Conservation (phyloP, 2,329 filamentous ascomycete species). For the Colletotrichum sansevieriae region DNA sequence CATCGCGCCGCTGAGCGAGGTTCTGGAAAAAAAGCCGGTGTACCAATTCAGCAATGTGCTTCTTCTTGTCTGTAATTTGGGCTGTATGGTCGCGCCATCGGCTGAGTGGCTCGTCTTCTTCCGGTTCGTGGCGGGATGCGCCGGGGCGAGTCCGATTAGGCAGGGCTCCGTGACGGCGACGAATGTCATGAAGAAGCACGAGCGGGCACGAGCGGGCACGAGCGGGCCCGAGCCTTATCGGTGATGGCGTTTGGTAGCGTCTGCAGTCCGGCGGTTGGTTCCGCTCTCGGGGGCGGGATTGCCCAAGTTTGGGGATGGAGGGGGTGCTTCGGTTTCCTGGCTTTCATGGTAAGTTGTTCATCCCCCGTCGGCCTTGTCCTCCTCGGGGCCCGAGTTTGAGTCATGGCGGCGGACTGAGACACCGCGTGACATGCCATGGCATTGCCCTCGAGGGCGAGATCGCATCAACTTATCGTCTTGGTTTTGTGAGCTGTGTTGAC, state of each 20-base stretch:
- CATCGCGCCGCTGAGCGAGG: constrained; percentile 14
- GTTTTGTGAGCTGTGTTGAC: constrained; percentile 1
- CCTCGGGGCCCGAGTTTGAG: too few species aligned
- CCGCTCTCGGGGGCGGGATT: constrained; percentile 15
- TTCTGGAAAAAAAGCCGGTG: constrained; percentile 16
- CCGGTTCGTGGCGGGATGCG: constrained; percentile 27
- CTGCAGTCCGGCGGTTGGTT: constrained; percentile 25
- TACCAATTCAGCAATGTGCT: constrained; percentile 27
- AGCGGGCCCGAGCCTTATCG: constrained; percentile 16
- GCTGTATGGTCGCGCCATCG: constrained; percentile 27
- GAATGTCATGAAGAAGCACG: constrained; percentile 24
- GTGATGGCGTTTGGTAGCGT: constrained; percentile 33
- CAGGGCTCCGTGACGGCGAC: constrained; percentile 27
- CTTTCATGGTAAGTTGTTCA: constrained; percentile 23
- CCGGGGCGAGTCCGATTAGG: constrained; percentile 29
- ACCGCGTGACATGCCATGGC: not conserved
- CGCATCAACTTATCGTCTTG: not conserved
- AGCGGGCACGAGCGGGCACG: constrained; percentile 21
- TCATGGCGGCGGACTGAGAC: not conserved
- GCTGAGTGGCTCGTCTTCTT: constrained; percentile 23
- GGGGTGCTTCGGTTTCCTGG: constrained; percentile 22
- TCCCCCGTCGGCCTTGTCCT: not conserved
- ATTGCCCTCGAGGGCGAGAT: not conserved
- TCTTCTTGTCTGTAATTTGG: constrained; percentile 18
- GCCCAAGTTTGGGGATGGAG: constrained; percentile 29